These are phyloP conservation scores for Saturnispora zaruensis DNA, from an alignment of 805 yeast genomes.

Conservation along the genomic window DNA sequence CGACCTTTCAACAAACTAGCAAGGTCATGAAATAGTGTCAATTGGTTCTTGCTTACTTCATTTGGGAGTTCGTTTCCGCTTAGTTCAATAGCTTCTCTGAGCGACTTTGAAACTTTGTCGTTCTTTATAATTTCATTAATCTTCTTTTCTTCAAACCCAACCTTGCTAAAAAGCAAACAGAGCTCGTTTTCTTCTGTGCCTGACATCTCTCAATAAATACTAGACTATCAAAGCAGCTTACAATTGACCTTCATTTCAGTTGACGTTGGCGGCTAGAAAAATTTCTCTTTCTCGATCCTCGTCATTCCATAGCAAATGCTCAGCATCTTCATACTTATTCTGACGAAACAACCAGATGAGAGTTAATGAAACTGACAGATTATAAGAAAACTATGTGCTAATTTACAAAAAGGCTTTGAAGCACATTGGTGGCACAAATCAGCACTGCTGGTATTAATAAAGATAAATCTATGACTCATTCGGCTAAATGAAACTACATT, in stretches of 20 bases:
- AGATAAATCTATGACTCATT: too few relatives aligned
- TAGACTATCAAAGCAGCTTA: not conserved
- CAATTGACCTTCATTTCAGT: not conserved
- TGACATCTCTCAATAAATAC: not conserved
- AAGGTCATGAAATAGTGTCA: slow-evolving; percentile 62
- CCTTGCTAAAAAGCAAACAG: slow-evolving; percentile 29
- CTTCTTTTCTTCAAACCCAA: slow-evolving; percentile 69
- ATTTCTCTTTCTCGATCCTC: not conserved
- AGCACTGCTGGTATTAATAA: too few relatives aligned
- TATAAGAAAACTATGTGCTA: too few relatives aligned
- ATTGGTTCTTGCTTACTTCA: slow-evolving; percentile 44
- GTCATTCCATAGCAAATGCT: not conserved
- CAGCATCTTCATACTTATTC: not conserved
- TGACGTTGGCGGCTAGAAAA: not conserved
- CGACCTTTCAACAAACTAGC: slow-evolving; percentile 66
- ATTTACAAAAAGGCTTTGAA: too few relatives aligned
- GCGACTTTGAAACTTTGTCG: slow-evolving; percentile 69
- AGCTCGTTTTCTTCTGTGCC: slow-evolving; percentile 22
- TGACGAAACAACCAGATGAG: too few relatives aligned
- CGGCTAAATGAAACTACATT: too few relatives aligned
- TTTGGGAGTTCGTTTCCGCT: slow-evolving; percentile 20
- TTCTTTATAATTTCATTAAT: slow-evolving; percentile 77
- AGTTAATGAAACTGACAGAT: too few relatives aligned
- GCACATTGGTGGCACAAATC: too few relatives aligned
- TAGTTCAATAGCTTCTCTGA: slow-evolving; percentile 49